Base-by-base conservation (phyloP, 2,329 filamentous ascomycete genomes). In the Penicillium sclerotiorum region DNA sequence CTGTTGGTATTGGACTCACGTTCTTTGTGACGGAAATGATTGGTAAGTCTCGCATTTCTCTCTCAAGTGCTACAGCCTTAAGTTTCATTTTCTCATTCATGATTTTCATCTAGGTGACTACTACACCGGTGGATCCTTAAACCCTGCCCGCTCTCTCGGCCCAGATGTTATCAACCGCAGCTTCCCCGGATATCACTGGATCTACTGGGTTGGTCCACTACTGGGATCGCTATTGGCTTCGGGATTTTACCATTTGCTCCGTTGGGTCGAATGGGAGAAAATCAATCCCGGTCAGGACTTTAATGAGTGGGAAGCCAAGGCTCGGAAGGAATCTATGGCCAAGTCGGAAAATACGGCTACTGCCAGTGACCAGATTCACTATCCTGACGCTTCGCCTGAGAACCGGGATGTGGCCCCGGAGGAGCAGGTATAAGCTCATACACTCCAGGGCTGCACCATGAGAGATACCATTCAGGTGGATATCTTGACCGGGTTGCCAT, bases 1-100 rank as follows among this genome's bases (percentile, higher is more conserved):
- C 88, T 0, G 72, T 90, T 3, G 86, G 85, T 11, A 89, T 91
- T 58, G 88, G 88, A 1, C 69, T 89, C 2, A 77, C 86, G 0
- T 77, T 90, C 45, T 90, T 90, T 66, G 79, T 90, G 36, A 73
- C 75, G 0, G 77, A 83, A 49, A 54, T 83, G 42, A 70, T 75
- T 4, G 79, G 77, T 68, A 63, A 25, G 61, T 54, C 7, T 9
- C n/a, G 15, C 12, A 5, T n/a, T 4, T 3, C 1, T 8, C 18
- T 27, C 5, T 30, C 12, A n/a, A 9, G 7, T 6, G 21, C 1
- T n/a, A n/a, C n/a, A n/a, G n/a, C n/a, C n/a, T n/a, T n/a, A n/a
- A n/a, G 4, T 3, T 32, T 33, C 17, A 32, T 36, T 25, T 1
- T 27, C 13, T 39, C 15, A 32, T 11, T 41, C 40, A 40, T 22